Conservation (phyloP, 2,329 filamentous ascomycete species). For the Ceratocystis smalleyi region DNA sequence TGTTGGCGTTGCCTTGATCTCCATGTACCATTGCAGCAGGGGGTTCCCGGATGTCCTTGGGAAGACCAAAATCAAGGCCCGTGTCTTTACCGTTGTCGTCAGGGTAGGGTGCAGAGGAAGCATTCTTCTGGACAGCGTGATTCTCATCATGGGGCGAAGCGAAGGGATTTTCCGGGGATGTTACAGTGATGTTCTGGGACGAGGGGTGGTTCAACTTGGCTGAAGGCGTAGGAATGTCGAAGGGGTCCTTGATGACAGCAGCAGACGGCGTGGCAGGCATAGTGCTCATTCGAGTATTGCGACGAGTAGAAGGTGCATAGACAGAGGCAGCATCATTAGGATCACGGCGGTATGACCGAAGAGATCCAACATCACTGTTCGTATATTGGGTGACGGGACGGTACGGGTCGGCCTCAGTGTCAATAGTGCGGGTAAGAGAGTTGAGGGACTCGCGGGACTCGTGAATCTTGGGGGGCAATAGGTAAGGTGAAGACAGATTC, state of each 20-base stretch:
- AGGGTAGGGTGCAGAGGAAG: constrained; percentile 21
- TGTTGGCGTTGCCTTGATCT: constrained; percentile 19
- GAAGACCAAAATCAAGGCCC: constrained; percentile 18
- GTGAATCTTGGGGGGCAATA: constrained; percentile 72
- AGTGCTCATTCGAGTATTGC: constrained; percentile 29
- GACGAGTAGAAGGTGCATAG: constrained; percentile 28
- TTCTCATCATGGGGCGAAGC: constrained; percentile 12
- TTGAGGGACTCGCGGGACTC: constrained; percentile 73
- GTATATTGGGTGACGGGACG: constrained; percentile 45
- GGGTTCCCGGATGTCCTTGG: constrained; percentile 26
- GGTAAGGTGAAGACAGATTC: constrained; percentile 69
- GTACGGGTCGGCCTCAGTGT: constrained; percentile 72
- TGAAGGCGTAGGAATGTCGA: constrained; percentile 13
- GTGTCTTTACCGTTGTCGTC: constrained; percentile 21
- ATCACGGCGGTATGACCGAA: constrained; percentile 35
- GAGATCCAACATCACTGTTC: constrained; percentile 39
- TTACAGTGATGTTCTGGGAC: constrained; percentile 1
- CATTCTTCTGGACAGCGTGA: background rate
- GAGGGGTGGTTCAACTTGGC: constrained; percentile 2
- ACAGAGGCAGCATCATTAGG: constrained; percentile 29
- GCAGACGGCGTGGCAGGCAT: constrained; percentile 27
- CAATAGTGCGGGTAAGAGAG: constrained; percentile 63
- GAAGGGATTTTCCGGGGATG: constrained; percentile 14
- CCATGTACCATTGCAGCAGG: constrained; percentile 23
- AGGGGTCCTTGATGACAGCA: constrained; percentile 13